Percentiles rank a stretch among this genome's conserved stretches.
These are phyloP conservation scores for Dothideomycetidae sp. DNA, from an alignment of 2,329 filamentous ascomycete genomes.

Conservation along the genomic window DNA sequence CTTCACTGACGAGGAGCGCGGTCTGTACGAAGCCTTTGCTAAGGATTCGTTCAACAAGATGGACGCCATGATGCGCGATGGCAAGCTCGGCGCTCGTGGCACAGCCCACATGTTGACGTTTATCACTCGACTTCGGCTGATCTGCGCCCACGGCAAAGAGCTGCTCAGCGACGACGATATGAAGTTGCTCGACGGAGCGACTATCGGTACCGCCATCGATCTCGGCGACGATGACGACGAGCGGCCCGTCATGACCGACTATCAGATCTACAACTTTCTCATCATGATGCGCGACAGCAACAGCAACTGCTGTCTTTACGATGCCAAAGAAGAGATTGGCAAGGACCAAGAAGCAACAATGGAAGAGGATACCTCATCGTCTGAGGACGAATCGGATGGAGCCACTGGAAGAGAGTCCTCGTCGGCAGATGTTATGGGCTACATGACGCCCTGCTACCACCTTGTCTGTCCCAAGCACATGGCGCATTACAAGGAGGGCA, in stretches of 20 bases:
- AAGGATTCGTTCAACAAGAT: slow-evolving; percentile 69
- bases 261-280: slow-evolving; percentile 74
- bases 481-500: slow-evolving; percentile 41
- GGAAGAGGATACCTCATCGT: slow-evolving; percentile 40
- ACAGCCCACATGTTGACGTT: slow-evolving; percentile 89
- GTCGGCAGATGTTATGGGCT: slow-evolving; percentile 45
- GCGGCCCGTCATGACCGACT: slow-evolving; percentile 45
- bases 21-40: slow-evolving; percentile 73
- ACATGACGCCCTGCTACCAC: slow-evolving; percentile 79
- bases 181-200: slow-evolving; percentile 54
- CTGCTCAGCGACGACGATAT: slow-evolving; percentile 74
- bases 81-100: slow-evolving; percentile 48
- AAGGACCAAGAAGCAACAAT: slow-evolving; percentile 29
- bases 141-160: slow-evolving; percentile 90
- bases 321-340: slow-evolving; percentile 41
- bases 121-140: slow-evolving; percentile 74
- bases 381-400: slow-evolving; percentile 37
- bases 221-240: slow-evolving; percentile 57
- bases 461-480: slow-evolving; percentile 67
- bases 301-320: slow-evolving; percentile 57
- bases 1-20: slow-evolving; percentile 60
- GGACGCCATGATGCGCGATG: slow-evolving; percentile 53
- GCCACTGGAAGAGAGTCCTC: too few species aligned
- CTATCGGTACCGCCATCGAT: slow-evolving; percentile 69
- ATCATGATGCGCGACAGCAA: slow-evolving; percentile 71